phyloP scores from a whole-genome alignment of 2,329 filamentous ascomycete species.

The Verticillium dahliae region DNA sequence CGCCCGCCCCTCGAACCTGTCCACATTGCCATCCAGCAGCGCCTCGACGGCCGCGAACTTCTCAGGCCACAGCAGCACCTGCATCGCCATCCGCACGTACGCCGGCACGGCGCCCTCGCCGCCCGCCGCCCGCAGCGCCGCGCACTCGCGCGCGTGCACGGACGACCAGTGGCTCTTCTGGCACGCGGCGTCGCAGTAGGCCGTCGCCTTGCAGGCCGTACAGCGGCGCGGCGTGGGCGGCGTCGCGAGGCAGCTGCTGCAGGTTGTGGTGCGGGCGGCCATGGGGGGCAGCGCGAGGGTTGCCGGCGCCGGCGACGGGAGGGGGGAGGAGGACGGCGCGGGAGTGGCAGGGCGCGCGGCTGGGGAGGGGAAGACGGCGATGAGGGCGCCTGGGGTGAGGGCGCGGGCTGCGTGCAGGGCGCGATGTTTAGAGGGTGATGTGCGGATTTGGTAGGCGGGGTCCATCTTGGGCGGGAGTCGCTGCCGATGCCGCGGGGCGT shows the following conservation, averaged over 20 bases:
- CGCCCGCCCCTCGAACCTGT: constrained; percentile 24
- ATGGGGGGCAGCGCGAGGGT: constrained; percentile 42
- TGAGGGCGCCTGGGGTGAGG: constrained; percentile 36
- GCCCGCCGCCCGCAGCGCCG: constrained; percentile 15
- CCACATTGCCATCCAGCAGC: constrained; percentile 40
- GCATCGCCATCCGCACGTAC: constrained; percentile 45
- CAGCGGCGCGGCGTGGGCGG: constrained; percentile 29
- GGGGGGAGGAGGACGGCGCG: constrained; percentile 34
- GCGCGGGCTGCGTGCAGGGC: constrained; percentile 33
- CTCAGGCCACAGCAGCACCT: constrained; percentile 35
- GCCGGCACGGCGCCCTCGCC: constrained; percentile 38
- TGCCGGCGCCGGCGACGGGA: constrained; percentile 26
- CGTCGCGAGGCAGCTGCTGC: constrained; percentile 40
- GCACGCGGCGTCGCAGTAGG: constrained; percentile 49
- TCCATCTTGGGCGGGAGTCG: neutral
- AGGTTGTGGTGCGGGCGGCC: constrained; percentile 31
- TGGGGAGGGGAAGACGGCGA: constrained; percentile 32
- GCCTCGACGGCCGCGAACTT: constrained; percentile 22
- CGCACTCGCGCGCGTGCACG: constrained; percentile 50
- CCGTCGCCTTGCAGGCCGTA: constrained; percentile 43
- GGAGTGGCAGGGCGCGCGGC: constrained; percentile 34
- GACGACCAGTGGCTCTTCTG: constrained; percentile 47
- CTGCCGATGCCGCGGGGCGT: neutral
- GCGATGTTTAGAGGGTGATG: constrained; percentile 30
- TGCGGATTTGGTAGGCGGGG: neutral